Percentiles rank a stretch among this genome's conserved stretches.
Evolutionary conservation across 805 yeast species (phyloP).

Genomic region (Lipomyces spencermartinsiae): DNA sequence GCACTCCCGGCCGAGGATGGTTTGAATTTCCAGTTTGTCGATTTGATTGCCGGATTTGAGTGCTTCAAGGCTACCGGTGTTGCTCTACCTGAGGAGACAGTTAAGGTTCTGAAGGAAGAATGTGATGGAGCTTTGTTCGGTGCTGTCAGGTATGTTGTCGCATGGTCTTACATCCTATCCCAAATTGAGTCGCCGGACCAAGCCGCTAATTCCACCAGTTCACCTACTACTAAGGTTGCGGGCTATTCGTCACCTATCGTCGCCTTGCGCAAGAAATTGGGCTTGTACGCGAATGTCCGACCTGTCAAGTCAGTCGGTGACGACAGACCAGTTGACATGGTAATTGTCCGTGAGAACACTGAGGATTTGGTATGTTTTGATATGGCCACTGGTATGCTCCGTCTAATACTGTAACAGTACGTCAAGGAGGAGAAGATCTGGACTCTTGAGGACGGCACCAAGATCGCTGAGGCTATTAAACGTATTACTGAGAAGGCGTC

Average conservation of each 20-base stretch:
- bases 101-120: constrained; percentile 70
- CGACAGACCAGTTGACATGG: constrained; percentile 93
- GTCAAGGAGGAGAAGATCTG: constrained; percentile 82
- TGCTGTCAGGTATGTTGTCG: constrained; percentile 65
- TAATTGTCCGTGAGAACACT: constrained; percentile 97
- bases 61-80: constrained; percentile 92
- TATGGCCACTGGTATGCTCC: background rate
- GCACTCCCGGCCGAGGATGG: constrained; percentile 78
- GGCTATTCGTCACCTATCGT: constrained; percentile 99
- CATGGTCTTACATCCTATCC: constrained; percentile 43
- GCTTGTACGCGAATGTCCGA: constrained; percentile 94
- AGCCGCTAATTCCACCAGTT: constrained; percentile 45
- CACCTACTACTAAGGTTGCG: constrained; percentile 90
- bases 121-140: constrained; percentile 99
- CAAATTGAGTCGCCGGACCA: background rate
- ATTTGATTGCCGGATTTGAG: constrained; percentile 93
- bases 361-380: constrained; percentile 67
- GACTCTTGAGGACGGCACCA: constrained; percentile 77
- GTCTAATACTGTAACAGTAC: constrained; percentile 51
- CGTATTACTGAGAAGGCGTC: constrained; percentile 91
- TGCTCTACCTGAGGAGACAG: constrained; percentile 93
- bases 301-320: constrained; percentile 94
- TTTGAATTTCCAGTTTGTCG: constrained; percentile 81
- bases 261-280: constrained; percentile 94
- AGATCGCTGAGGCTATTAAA: constrained; percentile 96